Conservation (phyloP, 805 yeast genomes). For the Saccharomycopsis sp. region DNA sequence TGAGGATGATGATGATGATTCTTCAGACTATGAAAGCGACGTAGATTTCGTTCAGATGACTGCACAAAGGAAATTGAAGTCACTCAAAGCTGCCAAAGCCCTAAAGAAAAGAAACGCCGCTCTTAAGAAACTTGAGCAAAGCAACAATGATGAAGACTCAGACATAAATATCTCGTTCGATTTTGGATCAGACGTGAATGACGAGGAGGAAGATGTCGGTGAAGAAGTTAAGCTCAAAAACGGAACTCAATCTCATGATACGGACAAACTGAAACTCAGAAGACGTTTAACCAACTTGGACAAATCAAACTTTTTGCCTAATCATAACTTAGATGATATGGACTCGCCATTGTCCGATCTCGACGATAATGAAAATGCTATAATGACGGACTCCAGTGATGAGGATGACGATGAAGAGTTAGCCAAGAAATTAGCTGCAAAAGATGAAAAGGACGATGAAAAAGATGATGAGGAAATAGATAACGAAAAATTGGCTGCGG, state of each 20-base stretch:
- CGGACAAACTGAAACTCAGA: conserved; percentile 34
- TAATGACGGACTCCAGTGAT: conserved; percentile 26
- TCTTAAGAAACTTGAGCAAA: conserved; percentile 20
- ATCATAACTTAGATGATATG: conserved; percentile 31
- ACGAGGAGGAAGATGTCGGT: conserved; percentile 52
- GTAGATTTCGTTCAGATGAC: conserved; percentile 67
- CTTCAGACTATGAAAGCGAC: conserved; percentile 56
- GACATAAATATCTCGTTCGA: conserved; percentile 37
- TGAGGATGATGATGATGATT: conserved; percentile 26
- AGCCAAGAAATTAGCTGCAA: conserved; percentile 26
- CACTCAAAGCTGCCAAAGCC: conserved; percentile 37
- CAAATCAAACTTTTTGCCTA: conserved; percentile 32
- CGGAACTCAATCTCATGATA: not conserved
- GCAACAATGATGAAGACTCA: conserved; percentile 18
- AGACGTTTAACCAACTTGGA: conserved; percentile 48
- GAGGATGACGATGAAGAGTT: conserved; percentile 33
- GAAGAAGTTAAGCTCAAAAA: conserved; percentile 34
- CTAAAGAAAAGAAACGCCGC: conserved; percentile 26
- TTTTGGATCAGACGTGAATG: conserved; percentile 35
- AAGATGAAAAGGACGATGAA: conserved; percentile 21
- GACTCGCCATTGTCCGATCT: conserved; percentile 23
- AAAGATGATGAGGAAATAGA: conserved; percentile 28
- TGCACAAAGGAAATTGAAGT: conserved; percentile 52
- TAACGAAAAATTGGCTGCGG: conserved; percentile 31
- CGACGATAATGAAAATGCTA: conserved; percentile 18